These are phyloP conservation scores for Yamadazyma aaseri DNA, from an alignment of 1,139 yeast genomes.

Conservation along the genomic window DNA sequence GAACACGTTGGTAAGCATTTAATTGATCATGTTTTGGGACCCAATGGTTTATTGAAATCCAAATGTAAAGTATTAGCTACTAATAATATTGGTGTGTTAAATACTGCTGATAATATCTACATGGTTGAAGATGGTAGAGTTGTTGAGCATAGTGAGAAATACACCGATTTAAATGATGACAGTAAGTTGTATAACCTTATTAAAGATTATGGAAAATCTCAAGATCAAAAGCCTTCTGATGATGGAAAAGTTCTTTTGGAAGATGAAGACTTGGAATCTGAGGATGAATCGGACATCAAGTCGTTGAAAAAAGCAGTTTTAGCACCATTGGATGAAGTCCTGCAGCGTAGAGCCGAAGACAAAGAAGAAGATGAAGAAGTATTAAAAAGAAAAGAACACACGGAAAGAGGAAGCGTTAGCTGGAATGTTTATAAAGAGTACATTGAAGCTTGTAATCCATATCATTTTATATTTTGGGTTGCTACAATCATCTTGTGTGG, in stretches of 20 bases:
- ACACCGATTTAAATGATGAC: conserved; percentile 23
- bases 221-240: conserved; percentile 6
- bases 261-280: conserved; percentile 3
- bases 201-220: conserved; percentile 21
- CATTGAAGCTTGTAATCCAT: conserved; percentile 33
- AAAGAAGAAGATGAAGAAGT: conserved; percentile 8
- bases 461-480: conserved; percentile 25
- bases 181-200: conserved; percentile 23
- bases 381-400: conserved; percentile 21
- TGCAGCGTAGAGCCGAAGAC: conserved; percentile 3
- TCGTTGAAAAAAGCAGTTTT: neutral
- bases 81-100: conserved; percentile 34
- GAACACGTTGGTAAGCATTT: conserved; percentile 37
- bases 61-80: conserved; percentile 39
- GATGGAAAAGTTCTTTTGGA: conserved; percentile 5
- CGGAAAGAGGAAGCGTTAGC: conserved; percentile 31
- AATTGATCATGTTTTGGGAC: conserved; percentile 27
- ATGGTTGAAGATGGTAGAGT: conserved; percentile 28
- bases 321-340: conserved; percentile 4
- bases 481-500: conserved; percentile 21
- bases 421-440: conserved; percentile 31
- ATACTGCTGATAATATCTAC: conserved; percentile 26
- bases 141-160: conserved; percentile 26
- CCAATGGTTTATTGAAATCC: conserved; percentile 27
- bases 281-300: conserved; percentile 1